Conservation (phyloP, 768 basidiomycete species). For the Hypholoma sublateritium region DNA sequence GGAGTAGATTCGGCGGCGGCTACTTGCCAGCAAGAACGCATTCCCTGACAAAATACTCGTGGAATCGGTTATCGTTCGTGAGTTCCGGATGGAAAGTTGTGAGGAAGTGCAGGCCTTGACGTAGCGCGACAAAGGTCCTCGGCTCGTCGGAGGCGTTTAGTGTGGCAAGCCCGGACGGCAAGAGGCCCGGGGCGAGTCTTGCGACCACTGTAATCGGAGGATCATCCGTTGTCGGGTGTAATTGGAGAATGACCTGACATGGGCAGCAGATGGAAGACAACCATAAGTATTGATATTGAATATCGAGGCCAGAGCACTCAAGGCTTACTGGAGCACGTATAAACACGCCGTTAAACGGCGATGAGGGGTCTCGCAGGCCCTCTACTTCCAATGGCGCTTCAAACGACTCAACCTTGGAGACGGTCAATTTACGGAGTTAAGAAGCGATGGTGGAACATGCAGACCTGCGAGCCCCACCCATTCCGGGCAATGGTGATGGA, state of each 20-base stretch:
- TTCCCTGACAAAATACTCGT: conserved; percentile 84
- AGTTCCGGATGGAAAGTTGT: conserved; percentile 96
- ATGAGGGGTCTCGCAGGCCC: conserved; percentile 56
- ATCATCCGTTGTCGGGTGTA: conserved; percentile 46
- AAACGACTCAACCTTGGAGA: conserved; percentile 80
- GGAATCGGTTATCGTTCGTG: conserved; percentile 83
- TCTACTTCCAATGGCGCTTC: conserved; percentile 72
- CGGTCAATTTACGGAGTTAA: neutral
- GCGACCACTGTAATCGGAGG: conserved; percentile 71
- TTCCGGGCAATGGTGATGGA: conserved; percentile 82
- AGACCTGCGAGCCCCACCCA: conserved; percentile 91
- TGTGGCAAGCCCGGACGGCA: conserved; percentile 39
- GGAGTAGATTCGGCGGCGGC: neutral
- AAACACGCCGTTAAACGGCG: conserved; percentile 81
- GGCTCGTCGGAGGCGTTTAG: conserved; percentile 53
- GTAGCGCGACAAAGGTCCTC: conserved; percentile 76
- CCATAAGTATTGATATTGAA: no score
- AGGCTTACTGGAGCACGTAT: conserved; percentile 84
- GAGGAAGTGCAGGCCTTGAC: conserved; percentile 81
- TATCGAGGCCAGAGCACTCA: neutral
- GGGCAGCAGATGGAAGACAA: neutral
- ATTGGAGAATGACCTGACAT: conserved; percentile 59
- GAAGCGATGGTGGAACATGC: conserved; percentile 12
- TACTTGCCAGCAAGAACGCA: conserved; percentile 51
- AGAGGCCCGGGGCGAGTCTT: conserved; percentile 55